Conservation (phyloP, 2,329 filamentous ascomycete species). For the Claviceps digitariae region DNA sequence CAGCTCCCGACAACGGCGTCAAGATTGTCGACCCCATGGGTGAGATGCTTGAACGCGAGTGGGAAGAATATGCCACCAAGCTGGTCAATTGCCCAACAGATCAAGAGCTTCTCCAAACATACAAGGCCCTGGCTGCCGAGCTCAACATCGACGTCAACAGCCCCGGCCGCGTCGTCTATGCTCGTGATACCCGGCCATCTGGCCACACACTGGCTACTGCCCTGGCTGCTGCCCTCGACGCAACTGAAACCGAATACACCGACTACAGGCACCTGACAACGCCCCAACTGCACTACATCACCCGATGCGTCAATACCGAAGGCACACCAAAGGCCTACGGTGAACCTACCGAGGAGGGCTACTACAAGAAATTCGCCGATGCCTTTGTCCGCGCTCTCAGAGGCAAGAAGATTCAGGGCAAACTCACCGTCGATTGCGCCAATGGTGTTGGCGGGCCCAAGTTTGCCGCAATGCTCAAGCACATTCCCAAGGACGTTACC, state of each 20-base stretch:
- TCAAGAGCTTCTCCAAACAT: conserved; percentile 60
- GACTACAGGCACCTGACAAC: conserved; percentile 92
- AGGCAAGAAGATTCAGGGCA: conserved; percentile 58
- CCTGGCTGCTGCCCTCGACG: conserved; percentile 65
- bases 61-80: conserved; percentile 78
- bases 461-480: conserved; percentile 72
- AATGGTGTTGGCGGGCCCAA: conserved; percentile 95
- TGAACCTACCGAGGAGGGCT: conserved; percentile 75
- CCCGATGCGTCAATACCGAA: conserved; percentile 86
- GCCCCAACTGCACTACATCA: conserved; percentile 95
- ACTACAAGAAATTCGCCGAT: conserved; percentile 81
- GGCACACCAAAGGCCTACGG: conserved; percentile 81
- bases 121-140: conserved; percentile 59
- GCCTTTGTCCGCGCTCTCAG: conserved; percentile 78
- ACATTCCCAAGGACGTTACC: conserved; percentile 56
- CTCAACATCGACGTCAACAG: conserved; percentile 61
- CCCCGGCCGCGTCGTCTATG: conserved; percentile 73
- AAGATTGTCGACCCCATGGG: conserved; percentile 96
- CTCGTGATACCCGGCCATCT: conserved; percentile 84
- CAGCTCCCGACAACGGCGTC: conserved; percentile 77
- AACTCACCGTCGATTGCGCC: conserved; percentile 81
- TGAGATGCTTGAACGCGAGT: conserved; percentile 93
- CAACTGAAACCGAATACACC: conserved; percentile 57
- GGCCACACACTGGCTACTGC: conserved; percentile 71
- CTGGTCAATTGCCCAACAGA: conserved; percentile 76